A percentile compares a stretch with the other conserved stretches of the same genome.
These are phyloP conservation scores for Lyophyllum decastes DNA, from an alignment of 768 basidiomycete species.

Conservation along the genomic window DNA sequence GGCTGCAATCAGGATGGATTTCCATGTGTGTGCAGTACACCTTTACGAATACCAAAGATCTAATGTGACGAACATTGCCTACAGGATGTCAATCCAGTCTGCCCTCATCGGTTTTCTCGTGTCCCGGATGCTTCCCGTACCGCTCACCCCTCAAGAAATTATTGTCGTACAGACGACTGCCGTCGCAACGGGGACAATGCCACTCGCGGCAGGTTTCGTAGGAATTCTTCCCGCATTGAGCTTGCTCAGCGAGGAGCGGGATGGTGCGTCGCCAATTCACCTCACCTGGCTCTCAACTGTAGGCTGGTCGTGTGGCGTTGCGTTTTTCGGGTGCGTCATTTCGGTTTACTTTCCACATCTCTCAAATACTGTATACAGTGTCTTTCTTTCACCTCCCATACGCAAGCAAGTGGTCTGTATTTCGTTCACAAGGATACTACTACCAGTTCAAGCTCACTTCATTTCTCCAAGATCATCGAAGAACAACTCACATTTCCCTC, in stretches of 20 bases:
- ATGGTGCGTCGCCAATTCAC: constrained; percentile 75
- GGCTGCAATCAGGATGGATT: constrained; percentile 89
- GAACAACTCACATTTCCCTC: constrained; percentile 94
- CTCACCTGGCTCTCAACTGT: constrained; percentile 75
- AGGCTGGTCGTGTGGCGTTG: constrained; percentile 87
- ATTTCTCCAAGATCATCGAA: constrained; percentile 71
- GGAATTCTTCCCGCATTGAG: constrained; percentile 91
- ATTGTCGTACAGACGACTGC: constrained; percentile 95
- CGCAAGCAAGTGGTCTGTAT: constrained; percentile 82
- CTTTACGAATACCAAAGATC: neutral
- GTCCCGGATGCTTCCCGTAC: constrained; percentile 69
- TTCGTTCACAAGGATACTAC: neutral
- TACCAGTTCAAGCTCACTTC: constrained; percentile 8
- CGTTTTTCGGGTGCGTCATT: constrained; percentile 80
- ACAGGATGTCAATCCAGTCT: constrained; percentile 94
- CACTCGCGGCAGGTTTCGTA: constrained; percentile 83
- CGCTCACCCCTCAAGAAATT: constrained; percentile 88
- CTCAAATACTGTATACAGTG: constrained; percentile 41
- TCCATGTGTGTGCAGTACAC: constrained; percentile 60
- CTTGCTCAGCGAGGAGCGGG: constrained; percentile 69
- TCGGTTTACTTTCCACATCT: neutral
- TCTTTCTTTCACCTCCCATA: constrained; percentile 94
- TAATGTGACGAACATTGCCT: neutral
- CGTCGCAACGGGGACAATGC: constrained; percentile 92
- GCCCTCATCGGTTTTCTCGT: constrained; percentile 90